Conservation (phyloP, 352 stramenopile species). For the Phytopythium montanum region DNA sequence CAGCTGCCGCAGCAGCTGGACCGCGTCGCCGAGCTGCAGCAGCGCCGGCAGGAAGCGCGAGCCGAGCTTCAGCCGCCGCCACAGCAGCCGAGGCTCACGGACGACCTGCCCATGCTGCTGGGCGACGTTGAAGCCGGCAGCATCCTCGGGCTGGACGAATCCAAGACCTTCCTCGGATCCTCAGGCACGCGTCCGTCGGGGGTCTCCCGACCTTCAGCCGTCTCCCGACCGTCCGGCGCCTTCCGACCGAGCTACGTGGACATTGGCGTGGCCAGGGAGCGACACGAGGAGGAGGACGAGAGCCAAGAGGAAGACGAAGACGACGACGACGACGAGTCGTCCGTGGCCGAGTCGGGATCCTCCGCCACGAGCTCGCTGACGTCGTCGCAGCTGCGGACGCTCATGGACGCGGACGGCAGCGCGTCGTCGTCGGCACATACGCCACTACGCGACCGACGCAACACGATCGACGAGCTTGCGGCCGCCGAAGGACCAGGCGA, state of each 20-base stretch:
- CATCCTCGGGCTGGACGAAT: slow-evolving; percentile 27
- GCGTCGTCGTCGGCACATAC: slow-evolving; percentile 3
- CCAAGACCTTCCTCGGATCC: slow-evolving; percentile 12
- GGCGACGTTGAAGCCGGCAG: slow-evolving; percentile 30
- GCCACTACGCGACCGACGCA: neutral
- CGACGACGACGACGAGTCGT: slow-evolving; percentile 1
- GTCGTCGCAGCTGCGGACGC: slow-evolving; percentile 25
- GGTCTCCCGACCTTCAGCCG: neutral
- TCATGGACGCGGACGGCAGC: slow-evolving; percentile 25
- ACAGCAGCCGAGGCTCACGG: too few species aligned
- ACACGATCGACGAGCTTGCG: slow-evolving; percentile 7
- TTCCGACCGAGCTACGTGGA: neutral
- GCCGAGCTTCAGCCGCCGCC: slow-evolving; percentile 5
- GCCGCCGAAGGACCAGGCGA: neutral
- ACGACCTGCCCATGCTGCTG: slow-evolving; percentile 32
- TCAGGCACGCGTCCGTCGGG: neutral
- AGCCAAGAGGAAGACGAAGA: neutral
- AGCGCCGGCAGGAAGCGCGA: neutral
- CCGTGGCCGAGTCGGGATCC: slow-evolving; percentile 13
- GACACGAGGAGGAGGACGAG: neutral
- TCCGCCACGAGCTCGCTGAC: slow-evolving; percentile 23
- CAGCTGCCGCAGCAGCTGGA: neutral
- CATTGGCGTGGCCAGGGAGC: neutral
- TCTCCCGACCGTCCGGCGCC: too few species aligned
- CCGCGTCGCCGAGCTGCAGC: neutral